phyloP scores from a whole-genome alignment of 371 early-diverging fungal genomes.

The Rozella allomycis region DNA sequence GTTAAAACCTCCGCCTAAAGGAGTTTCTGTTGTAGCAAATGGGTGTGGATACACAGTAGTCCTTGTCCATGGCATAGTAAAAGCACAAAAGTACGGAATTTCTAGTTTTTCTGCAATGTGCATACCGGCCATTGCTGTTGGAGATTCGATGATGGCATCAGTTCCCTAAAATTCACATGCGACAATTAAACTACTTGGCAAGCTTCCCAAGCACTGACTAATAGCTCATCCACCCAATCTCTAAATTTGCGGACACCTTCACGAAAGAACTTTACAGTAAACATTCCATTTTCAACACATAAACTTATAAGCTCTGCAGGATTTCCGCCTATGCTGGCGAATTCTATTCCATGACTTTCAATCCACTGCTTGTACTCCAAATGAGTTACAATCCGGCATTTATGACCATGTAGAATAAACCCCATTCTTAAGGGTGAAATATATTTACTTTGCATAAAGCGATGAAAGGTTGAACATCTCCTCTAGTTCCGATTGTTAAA shows the following conservation, averaged over 20 bases:
- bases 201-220: constrained; percentile 42
- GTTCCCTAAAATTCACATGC: constrained; percentile 48
- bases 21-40: constrained; percentile 41
- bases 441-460: constrained; percentile 41
- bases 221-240: constrained; percentile 47
- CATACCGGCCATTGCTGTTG: constrained; percentile 50
- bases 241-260: constrained; percentile 36
- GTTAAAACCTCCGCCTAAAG: constrained; percentile 44
- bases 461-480: constrained; percentile 68
- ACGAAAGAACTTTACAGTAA: constrained; percentile 14
- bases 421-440: constrained; percentile 8
- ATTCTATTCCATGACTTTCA: constrained; percentile 49
- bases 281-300: constrained; percentile 10
- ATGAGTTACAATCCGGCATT: constrained; percentile 50
- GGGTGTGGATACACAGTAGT: constrained; percentile 59
- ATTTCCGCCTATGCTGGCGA: constrained; percentile 43
- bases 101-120: constrained; percentile 51
- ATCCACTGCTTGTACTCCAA: constrained; percentile 50
- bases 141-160: constrained; percentile 49
- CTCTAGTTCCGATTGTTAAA: constrained; percentile 61
- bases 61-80: constrained; percentile 57
- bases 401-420: constrained; percentile 44
- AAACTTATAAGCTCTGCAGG: constrained; percentile 43
- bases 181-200: too few species aligned
- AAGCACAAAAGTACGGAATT: constrained; percentile 46